phyloP scores from a whole-genome alignment of 805 yeast species.

The Metschnikowia amazonensis region DNA sequence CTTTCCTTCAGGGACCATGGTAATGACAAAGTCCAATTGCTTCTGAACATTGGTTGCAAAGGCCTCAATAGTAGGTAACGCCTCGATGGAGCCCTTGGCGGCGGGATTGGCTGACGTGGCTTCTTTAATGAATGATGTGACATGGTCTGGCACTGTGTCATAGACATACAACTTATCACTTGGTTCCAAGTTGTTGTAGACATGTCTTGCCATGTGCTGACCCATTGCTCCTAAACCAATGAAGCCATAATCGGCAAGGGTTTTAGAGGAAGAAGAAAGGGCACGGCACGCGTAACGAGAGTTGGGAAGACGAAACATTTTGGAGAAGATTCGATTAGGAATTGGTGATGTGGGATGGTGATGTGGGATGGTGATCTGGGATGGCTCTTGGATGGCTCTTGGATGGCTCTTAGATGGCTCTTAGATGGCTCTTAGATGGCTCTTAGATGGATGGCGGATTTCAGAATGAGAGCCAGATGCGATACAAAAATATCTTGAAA shows the following conservation, averaged over 20 bases:
- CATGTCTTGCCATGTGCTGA: conserved; percentile 50
- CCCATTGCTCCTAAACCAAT: conserved; percentile 60
- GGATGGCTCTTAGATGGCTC: too few relatives aligned
- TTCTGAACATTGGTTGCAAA: conserved; percentile 30
- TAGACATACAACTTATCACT: conserved; percentile 41
- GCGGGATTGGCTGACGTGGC: conserved; percentile 24
- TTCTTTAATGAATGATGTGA: conserved; percentile 21
- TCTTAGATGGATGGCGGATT: too few relatives aligned
- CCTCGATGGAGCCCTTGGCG: conserved; percentile 18
- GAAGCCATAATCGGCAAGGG: conserved; percentile 40
- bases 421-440: too few relatives aligned
- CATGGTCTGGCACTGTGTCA: conserved; percentile 36
- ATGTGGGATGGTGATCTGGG: too few relatives aligned
- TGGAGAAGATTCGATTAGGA: too few relatives aligned
- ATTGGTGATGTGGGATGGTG: too few relatives aligned
- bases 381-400: too few relatives aligned
- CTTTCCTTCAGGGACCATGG: conserved; percentile 54
- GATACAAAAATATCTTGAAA: background rate
- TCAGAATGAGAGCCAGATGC: too few relatives aligned
- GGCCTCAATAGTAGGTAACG: conserved; percentile 21
- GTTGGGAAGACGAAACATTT: background rate
- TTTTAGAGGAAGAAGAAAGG: conserved; percentile 7
- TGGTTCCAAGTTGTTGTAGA: conserved; percentile 36
- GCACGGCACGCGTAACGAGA: conserved; percentile 3
- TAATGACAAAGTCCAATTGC: conserved; percentile 40